Evolutionary conservation across 1,139 yeast species (phyloP), one percentile per base, ranked within the genome.

Genomic region (Oligophagozyma castellii): DNA sequence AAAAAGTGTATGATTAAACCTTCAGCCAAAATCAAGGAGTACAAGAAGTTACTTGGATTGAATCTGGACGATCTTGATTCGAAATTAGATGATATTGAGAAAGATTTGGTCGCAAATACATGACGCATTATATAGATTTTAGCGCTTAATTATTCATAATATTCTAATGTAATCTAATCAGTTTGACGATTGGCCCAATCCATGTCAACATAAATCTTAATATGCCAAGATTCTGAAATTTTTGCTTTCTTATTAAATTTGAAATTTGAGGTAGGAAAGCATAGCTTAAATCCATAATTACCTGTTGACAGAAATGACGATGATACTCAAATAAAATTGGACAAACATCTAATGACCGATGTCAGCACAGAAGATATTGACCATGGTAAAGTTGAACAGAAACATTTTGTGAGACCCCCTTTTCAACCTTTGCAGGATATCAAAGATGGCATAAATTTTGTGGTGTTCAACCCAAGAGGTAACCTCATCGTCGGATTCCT

Each of bases 21-120:
- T 15, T 47, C 56, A 23, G 33, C 34, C 3, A 80, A 78, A 52
- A 73, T 84, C 70, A 70, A 73, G 49, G 78, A 81, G 46, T 86
- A 84, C 58, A 67, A 93, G 40, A 72, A 73, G 45, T 63, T 89
- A 39, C 74, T 89, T 27, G 93, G 83, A 3, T 65, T 83, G 35
- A 70, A 72, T 33, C 65, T 74, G 19, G 93, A 80, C 35, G 89
- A 79, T 38, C 76, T 86, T 35, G 94, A 83, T 46, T 70, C 75
- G n/a, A 54, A 72, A 32, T 50, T 74, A 29, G 73, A 69, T 35
- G 80, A 73, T 21, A 68, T 73, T 21, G 73, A 57, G 29, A 48
- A 48, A 8, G 61, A 56, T 31, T 36, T 58, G 11, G 37, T 35
- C 24, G 31, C 43, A 15, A 33, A 28, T 18, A 18, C 7, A 7